Base-by-base conservation (phyloP, 192 early-diverging fungal genomes). In the Lobosporangium transversale region DNA sequence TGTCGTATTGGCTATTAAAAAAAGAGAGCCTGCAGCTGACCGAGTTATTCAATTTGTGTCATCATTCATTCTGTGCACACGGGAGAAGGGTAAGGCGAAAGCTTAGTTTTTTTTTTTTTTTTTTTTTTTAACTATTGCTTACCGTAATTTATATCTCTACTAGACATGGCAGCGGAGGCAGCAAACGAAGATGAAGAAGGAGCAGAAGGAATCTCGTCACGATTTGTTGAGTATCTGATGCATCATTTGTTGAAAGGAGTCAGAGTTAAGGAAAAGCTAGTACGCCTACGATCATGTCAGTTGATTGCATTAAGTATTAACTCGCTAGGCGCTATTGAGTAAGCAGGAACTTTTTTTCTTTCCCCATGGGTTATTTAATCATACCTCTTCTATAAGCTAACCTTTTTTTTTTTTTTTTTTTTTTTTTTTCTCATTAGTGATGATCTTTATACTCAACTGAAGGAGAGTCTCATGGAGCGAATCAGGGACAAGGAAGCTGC, bases 401-500 rank as follows among this genome's bases (percentile, higher is more conserved):
- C 17, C 43, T 3, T 3, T 21, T 60, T 61, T 2, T 29, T 0
- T 23, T 17, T 48, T 29, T 33, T 18, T 2, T 26, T 35, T 10
- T 44, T 52, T 2, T 24, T 18, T 32, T 52, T 21, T 23, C 20
- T 32, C 15, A 36, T 23, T 60, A 92, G 90, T 70, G 92, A 93
- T 62, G 91, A 92, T 50, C 65, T 93, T 17, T 95, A 92, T 63
- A 81, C 86, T 55, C 73, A 89, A 20, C 78, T 97, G 50, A 86
- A 86, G 79, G 82, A 80, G 20, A 78, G 85, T 43, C 84, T 97
- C 11, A 78, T 84, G 66, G 89, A 92, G 66, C 84, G 93, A 52
- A 81, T 93, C 55, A 80, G 81, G 56, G 95, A 97, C 68, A 94
- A 93, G 73, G 95, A 97, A 64, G 59, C 92, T 2, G 74, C 81